Conservation (phyloP, 2,329 filamentous ascomycete genomes). For the Aspergillus pseudonomiae region DNA sequence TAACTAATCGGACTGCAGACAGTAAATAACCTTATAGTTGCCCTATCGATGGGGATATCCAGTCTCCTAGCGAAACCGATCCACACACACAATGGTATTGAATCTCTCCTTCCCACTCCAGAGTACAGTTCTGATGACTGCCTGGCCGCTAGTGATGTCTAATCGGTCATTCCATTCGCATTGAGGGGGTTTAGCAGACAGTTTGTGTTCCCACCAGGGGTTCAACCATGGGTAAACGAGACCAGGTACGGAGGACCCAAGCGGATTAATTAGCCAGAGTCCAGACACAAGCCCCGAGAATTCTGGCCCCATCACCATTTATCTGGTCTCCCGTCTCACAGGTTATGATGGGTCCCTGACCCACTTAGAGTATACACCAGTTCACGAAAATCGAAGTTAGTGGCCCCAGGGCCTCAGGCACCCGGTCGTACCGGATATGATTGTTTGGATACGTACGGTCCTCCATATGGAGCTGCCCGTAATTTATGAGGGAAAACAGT, state of each 20-base stretch:
- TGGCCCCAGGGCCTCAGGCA: neutral
- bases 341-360: constrained; percentile 1
- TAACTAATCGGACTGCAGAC: neutral
- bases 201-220: neutral
- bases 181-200: neutral
- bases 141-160: neutral
- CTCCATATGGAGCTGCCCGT: neutral
- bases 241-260: neutral
- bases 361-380: constrained; percentile 5
- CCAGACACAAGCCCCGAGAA: neutral
- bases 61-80: neutral
- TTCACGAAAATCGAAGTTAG: constrained; percentile 11
- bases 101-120: neutral
- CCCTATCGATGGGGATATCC: neutral
- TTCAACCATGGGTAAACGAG: neutral
- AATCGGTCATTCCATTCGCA: neutral
- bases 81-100: neutral
- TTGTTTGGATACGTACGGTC: neutral
- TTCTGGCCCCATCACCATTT: constrained; percentile 2
- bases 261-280: neutral
- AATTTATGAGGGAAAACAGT: neutral
- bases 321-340: neutral
- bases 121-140: neutral
- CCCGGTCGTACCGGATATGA: neutral
- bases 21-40: constrained; percentile 3